A percentile compares a stretch with the other conserved stretches of the same genome.
phyloP scores from a whole-genome alignment of 495 filamentous ascomycete genomes.

The Penicillium pulvis region DNA sequence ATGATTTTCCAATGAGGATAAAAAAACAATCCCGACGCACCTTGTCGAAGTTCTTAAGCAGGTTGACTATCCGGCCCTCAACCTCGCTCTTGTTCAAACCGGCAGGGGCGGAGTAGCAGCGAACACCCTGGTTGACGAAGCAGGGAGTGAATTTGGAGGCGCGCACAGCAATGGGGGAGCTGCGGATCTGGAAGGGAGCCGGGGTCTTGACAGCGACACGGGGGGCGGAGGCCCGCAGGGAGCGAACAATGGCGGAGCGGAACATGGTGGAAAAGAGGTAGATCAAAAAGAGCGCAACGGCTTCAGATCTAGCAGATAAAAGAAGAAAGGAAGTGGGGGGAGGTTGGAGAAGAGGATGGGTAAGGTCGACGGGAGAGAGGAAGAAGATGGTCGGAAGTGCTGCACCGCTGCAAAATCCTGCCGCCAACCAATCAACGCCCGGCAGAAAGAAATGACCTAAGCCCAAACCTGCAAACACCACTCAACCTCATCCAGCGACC shows the following conservation, averaged over 20 bases:
- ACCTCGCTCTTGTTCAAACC: constrained; percentile 80
- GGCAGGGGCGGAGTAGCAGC: constrained; percentile 83
- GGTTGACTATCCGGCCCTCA: constrained; percentile 87
- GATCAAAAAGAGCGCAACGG: constrained; percentile 31
- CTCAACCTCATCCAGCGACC: constrained; percentile 28
- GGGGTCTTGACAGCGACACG: constrained; percentile 55
- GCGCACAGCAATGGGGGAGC: constrained; percentile 52
- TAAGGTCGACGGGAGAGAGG: constrained; percentile 11
- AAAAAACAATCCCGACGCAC: constrained; percentile 54
- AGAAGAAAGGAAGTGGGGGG: constrained; percentile 23
- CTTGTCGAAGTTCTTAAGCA: constrained; percentile 96
- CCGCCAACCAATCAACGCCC: constrained; percentile 46
- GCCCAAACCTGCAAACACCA: constrained; percentile 38
- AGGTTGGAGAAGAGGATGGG: constrained; percentile 12
- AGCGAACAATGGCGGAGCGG: constrained; percentile 75
- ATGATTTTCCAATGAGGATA: neutral
- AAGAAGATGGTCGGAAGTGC: constrained; percentile 30
- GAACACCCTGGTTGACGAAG: constrained; percentile 59
- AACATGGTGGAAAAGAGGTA: constrained; percentile 67
- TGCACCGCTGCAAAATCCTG: constrained; percentile 45
- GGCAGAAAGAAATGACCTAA: constrained; percentile 53
- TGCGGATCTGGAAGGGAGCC: constrained; percentile 56
- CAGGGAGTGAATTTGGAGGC: constrained; percentile 50
- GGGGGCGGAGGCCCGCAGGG: constrained; percentile 59
- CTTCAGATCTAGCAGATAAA: constrained; percentile 22